These are phyloP conservation scores for Trametes cubensis DNA, from an alignment of 768 basidiomycete genomes.

Conservation along the genomic window DNA sequence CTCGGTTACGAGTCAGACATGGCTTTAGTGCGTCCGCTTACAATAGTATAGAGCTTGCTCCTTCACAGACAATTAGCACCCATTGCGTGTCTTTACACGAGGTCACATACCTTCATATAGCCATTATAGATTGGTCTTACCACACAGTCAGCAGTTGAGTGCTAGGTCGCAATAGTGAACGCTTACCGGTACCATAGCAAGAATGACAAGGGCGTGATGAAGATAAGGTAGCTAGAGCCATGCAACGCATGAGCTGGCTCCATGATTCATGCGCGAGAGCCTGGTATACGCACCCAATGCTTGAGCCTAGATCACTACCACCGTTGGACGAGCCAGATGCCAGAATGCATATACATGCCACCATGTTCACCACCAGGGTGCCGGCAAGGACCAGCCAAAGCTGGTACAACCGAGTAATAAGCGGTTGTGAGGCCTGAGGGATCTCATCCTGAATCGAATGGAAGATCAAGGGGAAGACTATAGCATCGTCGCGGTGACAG, in stretches of 20 bases:
- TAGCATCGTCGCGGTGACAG: neutral
- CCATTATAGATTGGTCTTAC: conserved; percentile 93
- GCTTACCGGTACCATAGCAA: conserved; percentile 92
- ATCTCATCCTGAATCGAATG: conserved; percentile 93
- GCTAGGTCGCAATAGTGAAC: neutral
- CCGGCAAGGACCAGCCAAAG: conserved; percentile 89
- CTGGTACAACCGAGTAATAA: conserved; percentile 86
- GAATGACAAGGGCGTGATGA: conserved; percentile 82
- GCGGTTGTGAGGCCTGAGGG: conserved; percentile 73
- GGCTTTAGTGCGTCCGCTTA: conserved; percentile 43
- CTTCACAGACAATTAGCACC: conserved; percentile 45
- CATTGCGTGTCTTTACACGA: conserved; percentile 11
- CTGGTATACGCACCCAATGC: conserved; percentile 64
- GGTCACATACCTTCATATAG: conserved; percentile 81
- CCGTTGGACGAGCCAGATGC: conserved; percentile 75
- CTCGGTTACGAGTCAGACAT: conserved; percentile 44
- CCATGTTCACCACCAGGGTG: conserved; percentile 86
- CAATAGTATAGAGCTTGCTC: conserved; percentile 95
- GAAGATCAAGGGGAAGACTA: conserved; percentile 93
- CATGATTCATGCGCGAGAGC: too few species aligned
- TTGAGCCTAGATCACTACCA: conserved; percentile 78
- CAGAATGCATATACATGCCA: conserved; percentile 87
- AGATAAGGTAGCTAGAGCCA: conserved; percentile 65
- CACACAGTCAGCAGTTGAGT: neutral
- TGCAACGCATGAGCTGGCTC: neutral